Percentiles rank a stretch among this genome's conserved stretches.
phyloP scores from a whole-genome alignment of 371 early-diverging fungal genomes.

The Gilbertella persicaria region DNA sequence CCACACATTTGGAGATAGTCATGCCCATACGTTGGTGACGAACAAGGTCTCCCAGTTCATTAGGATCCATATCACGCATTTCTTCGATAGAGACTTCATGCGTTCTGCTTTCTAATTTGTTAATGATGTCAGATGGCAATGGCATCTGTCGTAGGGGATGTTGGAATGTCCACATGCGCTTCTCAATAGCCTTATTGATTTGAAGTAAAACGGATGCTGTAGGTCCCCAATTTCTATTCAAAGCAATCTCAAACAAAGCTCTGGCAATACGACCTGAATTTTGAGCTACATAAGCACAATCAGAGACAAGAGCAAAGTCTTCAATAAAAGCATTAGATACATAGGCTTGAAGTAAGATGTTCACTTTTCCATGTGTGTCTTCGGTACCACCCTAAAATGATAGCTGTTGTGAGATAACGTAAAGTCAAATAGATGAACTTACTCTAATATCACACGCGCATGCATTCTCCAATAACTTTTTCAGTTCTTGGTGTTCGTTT shows the following conservation, averaged over 20 bases:
- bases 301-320: constrained; percentile 93
- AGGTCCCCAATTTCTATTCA: constrained; percentile 90
- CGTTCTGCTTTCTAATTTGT: constrained; percentile 69
- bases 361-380: constrained; percentile 86
- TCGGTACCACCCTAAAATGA: constrained; percentile 55
- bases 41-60: constrained; percentile 87
- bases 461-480: constrained; percentile 61
- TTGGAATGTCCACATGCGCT: constrained; percentile 94
- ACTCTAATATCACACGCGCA: constrained; percentile 88
- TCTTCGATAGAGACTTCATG: constrained; percentile 65
- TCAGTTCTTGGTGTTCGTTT: constrained; percentile 83
- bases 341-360: constrained; percentile 86
- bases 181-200: constrained; percentile 89
- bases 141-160: constrained; percentile 90
- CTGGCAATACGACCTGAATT: constrained; percentile 94
- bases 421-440: constrained; percentile 7
- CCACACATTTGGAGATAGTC: constrained; percentile 70
- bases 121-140: constrained; percentile 72
- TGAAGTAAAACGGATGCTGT: constrained; percentile 78
- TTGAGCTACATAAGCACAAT: constrained; percentile 90
- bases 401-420: not conserved
- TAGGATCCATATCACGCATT: constrained; percentile 83
- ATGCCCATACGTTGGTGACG: constrained; percentile 79
- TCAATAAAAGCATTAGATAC: constrained; percentile 81
- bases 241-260: constrained; percentile 92